These are phyloP conservation scores for Stephania cephalantha DNA, from an alignment of 164 flowering plant genomes.

Conservation along the genomic window DNA sequence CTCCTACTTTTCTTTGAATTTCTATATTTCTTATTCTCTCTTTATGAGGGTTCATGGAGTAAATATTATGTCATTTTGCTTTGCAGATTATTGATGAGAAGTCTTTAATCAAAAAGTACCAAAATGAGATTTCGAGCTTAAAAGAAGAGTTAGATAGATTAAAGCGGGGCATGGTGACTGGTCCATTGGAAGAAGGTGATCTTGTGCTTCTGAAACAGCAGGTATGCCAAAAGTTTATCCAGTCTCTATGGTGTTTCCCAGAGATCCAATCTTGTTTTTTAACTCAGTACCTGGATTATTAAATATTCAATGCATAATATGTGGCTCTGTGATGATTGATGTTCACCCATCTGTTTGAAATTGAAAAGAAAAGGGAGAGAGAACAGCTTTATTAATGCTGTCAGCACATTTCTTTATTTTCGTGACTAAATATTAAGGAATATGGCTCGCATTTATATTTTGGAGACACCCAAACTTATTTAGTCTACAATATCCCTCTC, in stretches of 20 bases:
- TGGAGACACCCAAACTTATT: too few species aligned
- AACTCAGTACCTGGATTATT: neutral
- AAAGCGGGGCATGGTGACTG: conserved; percentile 60
- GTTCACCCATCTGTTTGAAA: too few species aligned
- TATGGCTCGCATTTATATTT: too few species aligned
- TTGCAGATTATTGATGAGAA: conserved; percentile 96
- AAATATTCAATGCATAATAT: too few species aligned
- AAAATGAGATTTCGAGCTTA: conserved; percentile 73
- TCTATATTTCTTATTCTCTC: too few species aligned
- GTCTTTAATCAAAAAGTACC: conserved; percentile 95
- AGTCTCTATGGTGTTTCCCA: neutral
- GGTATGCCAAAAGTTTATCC: conserved; percentile 35
- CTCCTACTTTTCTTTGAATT: too few species aligned
- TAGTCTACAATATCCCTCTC: too few species aligned
- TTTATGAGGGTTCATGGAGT: neutral
- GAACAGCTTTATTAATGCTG: too few species aligned
- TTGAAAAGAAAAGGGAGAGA: too few species aligned
- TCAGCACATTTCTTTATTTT: too few species aligned
- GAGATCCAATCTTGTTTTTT: neutral
- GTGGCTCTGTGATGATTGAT: too few species aligned
- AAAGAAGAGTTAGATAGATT: conserved; percentile 89
- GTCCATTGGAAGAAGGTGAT: conserved; percentile 59
- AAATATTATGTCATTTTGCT: conserved; percentile 10
- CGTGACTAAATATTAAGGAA: too few species aligned
- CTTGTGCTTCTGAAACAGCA: conserved; percentile 74